A percentile compares a stretch with the other conserved stretches of the same genome.
These are phyloP conservation scores for Cladosporium cucumerinum DNA, from an alignment of 2,329 filamentous ascomycete species.

Conservation along the genomic window DNA sequence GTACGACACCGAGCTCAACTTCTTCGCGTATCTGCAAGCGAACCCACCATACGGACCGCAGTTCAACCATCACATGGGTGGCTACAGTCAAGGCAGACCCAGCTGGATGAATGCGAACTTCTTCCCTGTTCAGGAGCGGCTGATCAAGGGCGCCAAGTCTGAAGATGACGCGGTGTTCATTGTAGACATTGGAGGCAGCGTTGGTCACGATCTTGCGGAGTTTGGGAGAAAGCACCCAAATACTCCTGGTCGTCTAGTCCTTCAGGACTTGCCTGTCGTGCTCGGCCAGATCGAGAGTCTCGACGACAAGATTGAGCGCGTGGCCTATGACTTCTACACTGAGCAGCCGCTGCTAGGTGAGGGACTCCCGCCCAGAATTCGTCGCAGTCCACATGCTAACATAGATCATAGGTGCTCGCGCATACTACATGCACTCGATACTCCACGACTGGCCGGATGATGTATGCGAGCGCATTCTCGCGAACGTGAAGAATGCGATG, in stretches of 20 bases:
- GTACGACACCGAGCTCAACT: conserved; percentile 9
- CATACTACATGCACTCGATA: conserved; percentile 27
- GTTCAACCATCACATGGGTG: conserved; percentile 18
- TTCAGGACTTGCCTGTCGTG: conserved; percentile 26
- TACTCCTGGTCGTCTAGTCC: conserved; percentile 22
- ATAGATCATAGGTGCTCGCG: conserved; percentile 18
- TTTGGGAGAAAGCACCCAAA: conserved; percentile 20
- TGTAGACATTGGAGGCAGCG: conserved; percentile 19
- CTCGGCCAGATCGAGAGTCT: conserved; percentile 7
- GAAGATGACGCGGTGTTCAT: conserved; percentile 6
- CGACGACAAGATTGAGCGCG: conserved; percentile 8
- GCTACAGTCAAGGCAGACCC: conserved; percentile 12
- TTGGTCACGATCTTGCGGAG: conserved; percentile 18
- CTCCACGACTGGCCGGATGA: conserved; percentile 29
- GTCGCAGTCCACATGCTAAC: not conserved
- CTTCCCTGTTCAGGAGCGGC: conserved; percentile 17
- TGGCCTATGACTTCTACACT: conserved; percentile 14
- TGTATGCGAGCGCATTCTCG: conserved; percentile 20
- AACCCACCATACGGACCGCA: not conserved
- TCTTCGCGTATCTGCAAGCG: conserved; percentile 11
- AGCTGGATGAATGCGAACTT: conserved; percentile 15
- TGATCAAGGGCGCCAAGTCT: conserved; percentile 10
- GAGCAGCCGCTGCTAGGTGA: not conserved
- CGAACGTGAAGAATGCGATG: conserved; percentile 25
- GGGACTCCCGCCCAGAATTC: not conserved